Conservation (phyloP, 1,284 basidiomycete genomes). For the Leccinum pseudoinsigne region DNA sequence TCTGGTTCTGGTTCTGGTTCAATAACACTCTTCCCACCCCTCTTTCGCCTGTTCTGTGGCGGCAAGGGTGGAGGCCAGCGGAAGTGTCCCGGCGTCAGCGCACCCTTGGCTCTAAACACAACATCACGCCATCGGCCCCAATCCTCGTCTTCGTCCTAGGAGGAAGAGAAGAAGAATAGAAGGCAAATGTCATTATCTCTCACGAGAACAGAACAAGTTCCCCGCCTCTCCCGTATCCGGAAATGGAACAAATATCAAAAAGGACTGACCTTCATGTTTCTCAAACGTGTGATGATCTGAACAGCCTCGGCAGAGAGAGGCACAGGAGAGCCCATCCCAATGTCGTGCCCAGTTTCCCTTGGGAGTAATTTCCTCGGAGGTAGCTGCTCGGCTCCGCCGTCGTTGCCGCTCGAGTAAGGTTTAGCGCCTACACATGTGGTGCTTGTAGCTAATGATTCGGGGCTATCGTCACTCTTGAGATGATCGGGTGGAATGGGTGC, state of each 20-base stretch:
- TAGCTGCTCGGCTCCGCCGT: constrained; percentile 20
- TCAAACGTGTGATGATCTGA: constrained; percentile 79
- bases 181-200: constrained; percentile 11
- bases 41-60: constrained; percentile 54
- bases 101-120: constrained; percentile 72
- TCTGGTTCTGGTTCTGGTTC: constrained; percentile 27
- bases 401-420: constrained; percentile 5
- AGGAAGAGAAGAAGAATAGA: background rate
- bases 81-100: constrained; percentile 50
- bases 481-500: constrained; percentile 67
- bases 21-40: constrained; percentile 43
- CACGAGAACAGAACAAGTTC: constrained; percentile 1
- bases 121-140: constrained; percentile 90
- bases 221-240: background rate
- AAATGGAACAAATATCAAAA: constrained; percentile 2
- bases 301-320: constrained; percentile 83
- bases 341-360: constrained; percentile 81
- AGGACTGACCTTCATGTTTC: constrained; percentile 75
- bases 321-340: constrained; percentile 89
- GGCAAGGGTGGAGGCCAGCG: constrained; percentile 49
- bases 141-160: constrained; percentile 86
- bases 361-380: constrained; percentile 54
- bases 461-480: constrained; percentile 37
- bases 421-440: constrained; percentile 28
- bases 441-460: constrained; percentile 32